Evolutionary conservation across 2,329 filamentous ascomycete species (phyloP).

Genomic region (Cercospora brassicicola): DNA sequence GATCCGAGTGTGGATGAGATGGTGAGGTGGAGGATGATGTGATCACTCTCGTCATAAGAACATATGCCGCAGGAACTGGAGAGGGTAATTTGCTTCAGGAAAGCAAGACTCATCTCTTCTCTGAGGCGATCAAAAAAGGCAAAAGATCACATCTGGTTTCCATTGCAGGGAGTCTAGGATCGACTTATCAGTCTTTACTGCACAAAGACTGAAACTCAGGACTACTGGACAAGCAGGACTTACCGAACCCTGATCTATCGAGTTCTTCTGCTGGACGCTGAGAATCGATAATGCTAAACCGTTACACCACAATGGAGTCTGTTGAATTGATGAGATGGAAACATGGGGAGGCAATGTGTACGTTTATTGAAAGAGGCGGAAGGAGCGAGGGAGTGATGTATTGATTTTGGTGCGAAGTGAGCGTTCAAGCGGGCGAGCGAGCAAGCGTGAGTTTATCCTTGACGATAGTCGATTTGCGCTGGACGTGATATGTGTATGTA

Average conservation of each 20-base stretch:
- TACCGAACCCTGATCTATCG: conserved; percentile 15
- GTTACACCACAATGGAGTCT: conserved; percentile 11
- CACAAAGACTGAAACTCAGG: not conserved
- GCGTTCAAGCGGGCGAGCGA: not conserved
- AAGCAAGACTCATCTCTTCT: not conserved
- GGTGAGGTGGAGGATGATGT: conserved; percentile 13
- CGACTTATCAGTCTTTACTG: too few relatives aligned
- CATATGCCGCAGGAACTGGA: not conserved
- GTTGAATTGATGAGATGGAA: not conserved
- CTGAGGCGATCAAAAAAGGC: not conserved
- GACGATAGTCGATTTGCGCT: not conserved
- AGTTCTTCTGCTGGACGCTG: not conserved
- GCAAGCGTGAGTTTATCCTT: not conserved
- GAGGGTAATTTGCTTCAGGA: not conserved
- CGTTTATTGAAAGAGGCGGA: not conserved
- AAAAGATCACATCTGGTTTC: not conserved
- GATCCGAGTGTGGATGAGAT: conserved; percentile 55
- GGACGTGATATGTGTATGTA: not conserved
- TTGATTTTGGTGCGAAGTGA: not conserved
- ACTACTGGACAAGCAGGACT: not conserved
- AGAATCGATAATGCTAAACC: conserved; percentile 12
- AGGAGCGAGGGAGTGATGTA: not conserved
- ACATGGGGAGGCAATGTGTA: not conserved
- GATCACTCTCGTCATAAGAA: too few relatives aligned
- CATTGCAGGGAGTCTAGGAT: conserved; percentile 13